Evolutionary conservation across 495 filamentous ascomycete species (phyloP).

Genomic region (Hypoxylon fuscum): DNA sequence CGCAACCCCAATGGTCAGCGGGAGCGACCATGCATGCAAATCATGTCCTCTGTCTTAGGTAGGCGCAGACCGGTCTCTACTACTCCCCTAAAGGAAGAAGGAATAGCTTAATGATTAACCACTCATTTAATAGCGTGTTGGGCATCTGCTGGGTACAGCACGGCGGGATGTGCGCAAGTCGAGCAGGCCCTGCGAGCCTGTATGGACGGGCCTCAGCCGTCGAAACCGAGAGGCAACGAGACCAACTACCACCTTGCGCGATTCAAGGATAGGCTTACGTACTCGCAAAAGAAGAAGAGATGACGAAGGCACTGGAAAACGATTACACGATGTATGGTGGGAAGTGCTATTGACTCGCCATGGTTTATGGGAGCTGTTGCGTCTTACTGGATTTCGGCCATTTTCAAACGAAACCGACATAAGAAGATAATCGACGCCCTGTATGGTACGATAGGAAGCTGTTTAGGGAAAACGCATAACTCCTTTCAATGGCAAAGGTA

Average conservation of each 20-base stretch:
- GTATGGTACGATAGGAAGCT: slow-evolving; percentile 28
- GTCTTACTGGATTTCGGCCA: neutral
- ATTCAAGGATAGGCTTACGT: slow-evolving; percentile 82
- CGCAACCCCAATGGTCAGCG: slow-evolving; percentile 79
- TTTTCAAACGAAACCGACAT: neutral
- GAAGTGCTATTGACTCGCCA: neutral
- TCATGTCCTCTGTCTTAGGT: slow-evolving; percentile 95
- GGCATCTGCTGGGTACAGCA: slow-evolving; percentile 83
- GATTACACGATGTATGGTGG: neutral
- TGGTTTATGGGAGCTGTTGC: neutral
- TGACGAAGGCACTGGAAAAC: slow-evolving; percentile 12
- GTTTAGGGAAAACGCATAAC: neutral
- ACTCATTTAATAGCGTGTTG: slow-evolving; percentile 89
- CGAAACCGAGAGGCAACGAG: slow-evolving; percentile 75
- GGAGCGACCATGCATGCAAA: slow-evolving; percentile 78
- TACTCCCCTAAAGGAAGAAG: neutral
- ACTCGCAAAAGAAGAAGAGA: slow-evolving; percentile 74
- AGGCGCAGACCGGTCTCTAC: too few species aligned
- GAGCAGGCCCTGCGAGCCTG: slow-evolving; percentile 86
- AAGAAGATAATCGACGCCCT: slow-evolving; percentile 1
- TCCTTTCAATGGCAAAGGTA: slow-evolving; percentile 5
- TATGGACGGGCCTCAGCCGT: slow-evolving; percentile 85
- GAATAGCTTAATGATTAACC: slow-evolving; percentile 6
- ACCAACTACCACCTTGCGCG: slow-evolving; percentile 95
- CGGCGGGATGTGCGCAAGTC: slow-evolving; percentile 77